A percentile compares a stretch with the other conserved stretches of the same genome.
These are phyloP conservation scores for Trapa incisa DNA, from an alignment of 345 rosid genomes.

Conservation along the genomic window DNA sequence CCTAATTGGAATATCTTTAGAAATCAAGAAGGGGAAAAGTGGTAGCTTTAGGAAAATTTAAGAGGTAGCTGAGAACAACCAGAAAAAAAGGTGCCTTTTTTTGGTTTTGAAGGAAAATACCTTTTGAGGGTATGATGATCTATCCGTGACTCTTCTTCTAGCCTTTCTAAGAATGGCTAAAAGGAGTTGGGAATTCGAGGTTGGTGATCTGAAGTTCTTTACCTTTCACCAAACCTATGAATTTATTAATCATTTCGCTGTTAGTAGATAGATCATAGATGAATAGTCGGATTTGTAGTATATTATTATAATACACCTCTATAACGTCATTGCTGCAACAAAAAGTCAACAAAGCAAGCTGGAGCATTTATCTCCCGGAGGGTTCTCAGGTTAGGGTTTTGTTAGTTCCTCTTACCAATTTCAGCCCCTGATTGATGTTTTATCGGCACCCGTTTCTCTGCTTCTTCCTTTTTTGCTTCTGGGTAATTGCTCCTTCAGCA, in stretches of 20 bases:
- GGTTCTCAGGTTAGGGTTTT: conserved; percentile 12
- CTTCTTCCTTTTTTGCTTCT: background rate
- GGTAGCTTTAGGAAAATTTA: too few species aligned
- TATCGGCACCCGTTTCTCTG: background rate
- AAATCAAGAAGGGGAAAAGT: too few species aligned
- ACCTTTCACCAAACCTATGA: background rate
- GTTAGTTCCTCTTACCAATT: background rate
- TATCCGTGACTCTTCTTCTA: conserved; percentile 15
- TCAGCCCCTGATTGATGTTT: background rate
- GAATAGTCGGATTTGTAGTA: background rate
- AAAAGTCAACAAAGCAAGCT: conserved; percentile 13
- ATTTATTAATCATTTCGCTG: background rate
- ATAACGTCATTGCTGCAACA: background rate
- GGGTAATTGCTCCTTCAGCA: background rate
- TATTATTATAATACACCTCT: background rate
- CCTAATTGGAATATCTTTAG: too few species aligned
- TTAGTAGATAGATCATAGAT: background rate
- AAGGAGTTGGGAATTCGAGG: conserved; percentile 17
- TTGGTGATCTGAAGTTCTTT: conserved; percentile 6
- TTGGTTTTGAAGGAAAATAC: conserved; percentile 11
- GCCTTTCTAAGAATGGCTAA: background rate
- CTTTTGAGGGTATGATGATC: conserved; percentile 12
- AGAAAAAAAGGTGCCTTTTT: background rate
- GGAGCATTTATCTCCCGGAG: conserved; percentile 6
- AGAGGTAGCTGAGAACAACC: too few species aligned